A percentile compares a stretch with the other conserved stretches of the same genome.
These are phyloP conservation scores for Fusarium chlamydosporum DNA, from an alignment of 2,329 filamentous ascomycete genomes.

Conservation along the genomic window DNA sequence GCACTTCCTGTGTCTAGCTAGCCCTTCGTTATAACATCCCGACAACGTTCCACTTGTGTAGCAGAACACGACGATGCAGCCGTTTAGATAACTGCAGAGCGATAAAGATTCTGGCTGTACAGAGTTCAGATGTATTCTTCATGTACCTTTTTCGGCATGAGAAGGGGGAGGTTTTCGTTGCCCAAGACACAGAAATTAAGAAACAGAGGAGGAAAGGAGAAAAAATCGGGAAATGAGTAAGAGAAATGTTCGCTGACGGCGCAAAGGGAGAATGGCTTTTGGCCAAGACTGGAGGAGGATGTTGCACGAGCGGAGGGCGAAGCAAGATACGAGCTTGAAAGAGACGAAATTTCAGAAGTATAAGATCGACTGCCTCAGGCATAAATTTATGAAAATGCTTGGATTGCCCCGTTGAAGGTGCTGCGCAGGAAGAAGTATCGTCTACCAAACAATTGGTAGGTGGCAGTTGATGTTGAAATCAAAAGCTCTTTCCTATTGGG, in stretches of 20 bases:
- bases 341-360: background rate
- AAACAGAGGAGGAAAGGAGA: too few species aligned
- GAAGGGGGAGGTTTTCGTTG: background rate
- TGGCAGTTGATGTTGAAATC: conserved; percentile 1
- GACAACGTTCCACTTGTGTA: background rate
- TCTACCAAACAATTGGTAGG: background rate
- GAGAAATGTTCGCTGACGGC: background rate
- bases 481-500: background rate
- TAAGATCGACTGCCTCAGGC: background rate
- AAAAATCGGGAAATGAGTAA: background rate
- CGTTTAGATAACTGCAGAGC: background rate
- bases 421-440: background rate
- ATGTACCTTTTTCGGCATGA: background rate
- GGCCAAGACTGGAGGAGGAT: background rate
- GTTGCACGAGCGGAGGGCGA: background rate
- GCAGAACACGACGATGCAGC: background rate
- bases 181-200: background rate
- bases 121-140: background rate
- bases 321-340: background rate
- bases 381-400: background rate
- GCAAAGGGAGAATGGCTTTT: background rate
- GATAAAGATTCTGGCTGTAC: background rate
- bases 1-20: background rate
- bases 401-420: background rate
- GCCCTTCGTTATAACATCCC: background rate